Evolutionary conservation across 1,139 yeast genomes (phyloP), one percentile per base, ranked within the genome.

Genomic region (Protomyces inouyei): DNA sequence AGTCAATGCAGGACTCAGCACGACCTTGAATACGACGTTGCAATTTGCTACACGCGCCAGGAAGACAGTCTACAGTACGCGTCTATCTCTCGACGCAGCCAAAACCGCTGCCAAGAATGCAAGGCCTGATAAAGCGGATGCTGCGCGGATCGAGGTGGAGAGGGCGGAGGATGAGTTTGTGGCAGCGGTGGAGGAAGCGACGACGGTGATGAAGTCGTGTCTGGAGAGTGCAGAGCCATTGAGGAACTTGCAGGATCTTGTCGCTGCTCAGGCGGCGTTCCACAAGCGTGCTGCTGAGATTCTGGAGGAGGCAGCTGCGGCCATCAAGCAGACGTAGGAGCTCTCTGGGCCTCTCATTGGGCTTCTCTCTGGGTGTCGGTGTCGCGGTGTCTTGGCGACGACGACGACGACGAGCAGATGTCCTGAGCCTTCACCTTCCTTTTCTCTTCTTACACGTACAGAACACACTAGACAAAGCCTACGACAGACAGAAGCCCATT

Each of bases 121-220:
- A 37, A 83, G 81, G 72, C 92, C 95, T 3, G 85, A 85, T 70
- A 85, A 85, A 73, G 67, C 70, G 46, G 72, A 71, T 56, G 85
- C 85, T 65, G 83, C 88, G 68, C 81, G 93, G 70, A 87, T 86
- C 60, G 83, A 85, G 68, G 86, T 89, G 82, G 96, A 90, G 75
- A 84, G 86, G 69, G 86, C 92, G 54, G 96, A 90, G 76, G 96
- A 90, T 72, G 95, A 88, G 71, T 89, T 90, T 75, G 96, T 95
- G 55, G 89, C 88, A 70, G 88, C 93, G 23, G 92, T 91, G 45
- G 96, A 90, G 76, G 96, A 88, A 73, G 95, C 96, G 40, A 90
- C 88, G 64, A 80, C 85, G 60, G 84, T 88, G 68, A 86, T 90
- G 93, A 89, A 86, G 77, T 86, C 86, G 73, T 92, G 88, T 32